Conservation (phyloP, 2,329 filamentous ascomycete species). For the Escovopsis sp. region DNA sequence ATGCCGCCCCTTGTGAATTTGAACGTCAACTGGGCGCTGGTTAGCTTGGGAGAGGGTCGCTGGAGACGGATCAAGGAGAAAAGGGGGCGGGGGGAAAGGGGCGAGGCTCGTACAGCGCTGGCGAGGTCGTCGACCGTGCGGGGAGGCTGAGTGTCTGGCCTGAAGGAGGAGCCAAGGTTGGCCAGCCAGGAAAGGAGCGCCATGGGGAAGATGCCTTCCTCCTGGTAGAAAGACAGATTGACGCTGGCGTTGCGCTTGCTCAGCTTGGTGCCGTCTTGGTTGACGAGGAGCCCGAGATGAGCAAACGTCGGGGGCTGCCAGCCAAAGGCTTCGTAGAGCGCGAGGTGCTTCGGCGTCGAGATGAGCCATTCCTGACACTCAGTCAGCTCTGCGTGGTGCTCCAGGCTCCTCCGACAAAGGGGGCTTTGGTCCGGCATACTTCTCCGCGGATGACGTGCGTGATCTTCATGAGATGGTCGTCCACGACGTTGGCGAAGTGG, state of each 20-base stretch:
- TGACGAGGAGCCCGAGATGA: conserved; percentile 64
- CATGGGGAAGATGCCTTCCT: conserved; percentile 30
- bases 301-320: conserved; percentile 63
- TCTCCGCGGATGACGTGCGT: conserved; percentile 89
- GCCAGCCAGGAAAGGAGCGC: conserved; percentile 67
- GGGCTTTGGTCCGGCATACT: conserved; percentile 23
- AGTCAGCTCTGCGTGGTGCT: neutral
- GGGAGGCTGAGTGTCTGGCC: conserved; percentile 12
- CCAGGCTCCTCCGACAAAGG: neutral
- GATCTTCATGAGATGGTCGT: conserved; percentile 90
- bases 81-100: neutral
- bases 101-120: conserved; percentile 38
- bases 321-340: conserved; percentile 61
- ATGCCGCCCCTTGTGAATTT: conserved; percentile 89
- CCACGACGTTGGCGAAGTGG: conserved; percentile 92
- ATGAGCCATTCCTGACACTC: conserved; percentile 71
- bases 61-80: no score
- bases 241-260: conserved; percentile 62
- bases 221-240: conserved; percentile 36
- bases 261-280: conserved; percentile 55
- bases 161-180: conserved; percentile 38
- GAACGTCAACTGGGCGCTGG: conserved; percentile 48
- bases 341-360: conserved; percentile 63
- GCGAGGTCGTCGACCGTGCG: conserved; percentile 53
- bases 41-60: conserved; percentile 10